Evolutionary conservation across 2,329 filamentous ascomycete genomes (phyloP).

Genomic region (Diaporthe destruens): DNA sequence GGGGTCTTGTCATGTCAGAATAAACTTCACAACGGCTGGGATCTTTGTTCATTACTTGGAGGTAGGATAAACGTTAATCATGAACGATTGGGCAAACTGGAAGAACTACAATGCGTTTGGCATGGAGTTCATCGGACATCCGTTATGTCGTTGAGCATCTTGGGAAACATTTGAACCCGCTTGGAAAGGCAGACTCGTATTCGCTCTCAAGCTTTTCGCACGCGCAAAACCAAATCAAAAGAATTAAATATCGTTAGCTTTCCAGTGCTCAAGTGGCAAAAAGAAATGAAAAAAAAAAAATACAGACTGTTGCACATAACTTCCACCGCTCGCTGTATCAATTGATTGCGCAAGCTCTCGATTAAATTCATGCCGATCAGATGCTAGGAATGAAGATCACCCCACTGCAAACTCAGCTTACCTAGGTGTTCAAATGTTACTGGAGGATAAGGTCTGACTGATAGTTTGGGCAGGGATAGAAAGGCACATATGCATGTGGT

Average conservation of each 20-base stretch:
- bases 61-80: slow-evolving; percentile 5
- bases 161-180: not conserved
- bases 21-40: slow-evolving; percentile 2
- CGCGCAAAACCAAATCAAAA: no score
- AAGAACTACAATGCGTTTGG: slow-evolving; percentile 13
- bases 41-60: not conserved
- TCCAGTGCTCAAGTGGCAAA: not conserved
- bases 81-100: not conserved
- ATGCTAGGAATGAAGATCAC: not conserved
- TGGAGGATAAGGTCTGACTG: not conserved
- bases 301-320: no score
- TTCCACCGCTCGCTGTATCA: no score
- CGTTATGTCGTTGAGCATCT: not conserved
- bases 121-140: slow-evolving; percentile 14
- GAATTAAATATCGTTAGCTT: not conserved
- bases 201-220: not conserved
- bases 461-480: not conserved
- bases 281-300: no score
- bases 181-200: slow-evolving; percentile 19
- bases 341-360: no score
- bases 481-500: not conserved
- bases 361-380: no score
- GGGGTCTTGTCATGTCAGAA: not conserved
- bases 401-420: no score
- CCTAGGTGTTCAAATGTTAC: no score